A percentile compares a stretch with the other conserved stretches of the same genome.
phyloP scores from a whole-genome alignment of 495 filamentous ascomycete species.

The Podospora sp. region DNA sequence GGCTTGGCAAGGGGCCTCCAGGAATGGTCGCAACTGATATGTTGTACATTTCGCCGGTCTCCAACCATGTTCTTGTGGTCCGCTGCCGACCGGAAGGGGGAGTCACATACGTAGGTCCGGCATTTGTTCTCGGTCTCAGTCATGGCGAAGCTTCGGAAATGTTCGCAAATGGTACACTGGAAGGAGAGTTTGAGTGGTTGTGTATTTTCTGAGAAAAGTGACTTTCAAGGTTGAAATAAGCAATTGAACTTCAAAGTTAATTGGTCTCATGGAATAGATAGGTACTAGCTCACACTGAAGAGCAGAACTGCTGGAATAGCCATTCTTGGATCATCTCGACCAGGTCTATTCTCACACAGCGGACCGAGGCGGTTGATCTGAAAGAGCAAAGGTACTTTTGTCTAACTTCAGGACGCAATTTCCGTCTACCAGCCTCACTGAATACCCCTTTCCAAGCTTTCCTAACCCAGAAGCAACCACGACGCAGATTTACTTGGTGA shows the following conservation, averaged over 20 bases:
- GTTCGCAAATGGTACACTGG: not conserved
- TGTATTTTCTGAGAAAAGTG: not conserved
- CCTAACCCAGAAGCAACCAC: not conserved
- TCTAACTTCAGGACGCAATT: not conserved
- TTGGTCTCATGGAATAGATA: too few species aligned
- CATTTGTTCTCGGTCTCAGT: not conserved
- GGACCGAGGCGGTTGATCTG: not conserved
- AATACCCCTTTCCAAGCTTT: not conserved
- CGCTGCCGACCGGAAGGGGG: not conserved
- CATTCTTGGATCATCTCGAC: not conserved
- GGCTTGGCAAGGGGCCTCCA: not conserved
- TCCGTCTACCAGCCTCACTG: not conserved
- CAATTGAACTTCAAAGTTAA: too few species aligned
- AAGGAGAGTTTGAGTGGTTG: not conserved
- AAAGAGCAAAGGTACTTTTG: not conserved
- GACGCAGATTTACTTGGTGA: slow-evolving; percentile 31
- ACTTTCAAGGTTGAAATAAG: too few species aligned
- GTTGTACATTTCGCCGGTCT: not conserved
- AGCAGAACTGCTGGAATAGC: too few species aligned
- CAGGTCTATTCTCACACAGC: not conserved
- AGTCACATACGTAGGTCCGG: not conserved
- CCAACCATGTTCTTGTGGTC: not conserved
- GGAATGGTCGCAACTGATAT: not conserved
- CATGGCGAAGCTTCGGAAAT: not conserved
- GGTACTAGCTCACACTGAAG: too few species aligned